Evolutionary conservation across 2,329 filamentous ascomycete species (phyloP).

Genomic region (Nemania serpens): DNA sequence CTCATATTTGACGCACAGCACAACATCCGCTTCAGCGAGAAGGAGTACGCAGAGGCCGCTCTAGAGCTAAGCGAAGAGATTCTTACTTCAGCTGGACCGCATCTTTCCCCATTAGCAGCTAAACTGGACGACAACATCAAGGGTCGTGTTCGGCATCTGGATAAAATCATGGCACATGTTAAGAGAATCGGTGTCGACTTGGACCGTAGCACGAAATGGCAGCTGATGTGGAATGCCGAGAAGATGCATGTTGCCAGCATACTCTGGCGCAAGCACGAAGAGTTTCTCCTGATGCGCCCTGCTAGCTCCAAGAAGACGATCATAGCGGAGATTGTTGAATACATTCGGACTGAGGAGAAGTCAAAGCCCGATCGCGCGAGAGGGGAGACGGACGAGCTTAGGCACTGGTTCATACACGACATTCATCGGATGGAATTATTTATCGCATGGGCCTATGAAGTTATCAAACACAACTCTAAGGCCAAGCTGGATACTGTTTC

Average conservation of each 20-base stretch:
- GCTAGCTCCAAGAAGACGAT: slow-evolving; percentile 69
- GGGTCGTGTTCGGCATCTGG: slow-evolving; percentile 72
- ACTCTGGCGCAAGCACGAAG: slow-evolving; percentile 82
- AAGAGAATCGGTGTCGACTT: slow-evolving; percentile 68
- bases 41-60: slow-evolving; percentile 78
- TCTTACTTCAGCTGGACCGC: slow-evolving; percentile 73
- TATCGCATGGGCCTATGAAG: slow-evolving; percentile 78
- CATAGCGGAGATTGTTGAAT: slow-evolving; percentile 74
- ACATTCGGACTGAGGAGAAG: slow-evolving; percentile 77
- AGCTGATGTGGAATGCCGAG: slow-evolving; percentile 85
- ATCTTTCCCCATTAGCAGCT: slow-evolving; percentile 72
- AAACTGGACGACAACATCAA: slow-evolving; percentile 82
- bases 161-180: slow-evolving; percentile 75
- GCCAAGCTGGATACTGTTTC: slow-evolving; percentile 60
- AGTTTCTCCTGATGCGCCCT: slow-evolving; percentile 63
- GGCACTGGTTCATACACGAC: slow-evolving; percentile 86
- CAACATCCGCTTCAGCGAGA: slow-evolving; percentile 67
- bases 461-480: slow-evolving; percentile 73
- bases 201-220: slow-evolving; percentile 73
- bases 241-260: slow-evolving; percentile 80
- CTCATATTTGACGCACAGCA: slow-evolving; percentile 77
- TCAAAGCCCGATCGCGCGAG: slow-evolving; percentile 65
- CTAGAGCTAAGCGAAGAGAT: slow-evolving; percentile 81
- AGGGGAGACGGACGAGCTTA: slow-evolving; percentile 77
- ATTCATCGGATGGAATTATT: slow-evolving; percentile 73